These are phyloP conservation scores for Scenedesmus sp. DNA, from an alignment of 163 green algal genomes.

Conservation along the genomic window DNA sequence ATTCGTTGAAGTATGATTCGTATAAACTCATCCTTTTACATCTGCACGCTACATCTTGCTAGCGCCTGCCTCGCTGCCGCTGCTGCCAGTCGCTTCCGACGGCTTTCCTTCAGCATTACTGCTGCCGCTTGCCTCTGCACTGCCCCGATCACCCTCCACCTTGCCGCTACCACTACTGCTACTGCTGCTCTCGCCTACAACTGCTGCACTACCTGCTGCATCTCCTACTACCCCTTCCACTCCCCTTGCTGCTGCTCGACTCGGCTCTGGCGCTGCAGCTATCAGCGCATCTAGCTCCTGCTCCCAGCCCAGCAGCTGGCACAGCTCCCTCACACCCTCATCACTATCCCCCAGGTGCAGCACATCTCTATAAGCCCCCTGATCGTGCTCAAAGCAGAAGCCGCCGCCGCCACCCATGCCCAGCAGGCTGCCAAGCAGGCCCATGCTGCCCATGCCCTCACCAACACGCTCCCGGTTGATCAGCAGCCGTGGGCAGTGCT, in stretches of 20 bases:
- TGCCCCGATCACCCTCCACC: background rate
- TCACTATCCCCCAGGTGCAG: slow-evolving; percentile 81
- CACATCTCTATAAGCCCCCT: slow-evolving; percentile 67
- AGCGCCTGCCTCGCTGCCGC: background rate
- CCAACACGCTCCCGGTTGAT: slow-evolving; percentile 87
- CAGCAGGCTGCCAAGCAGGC: slow-evolving; percentile 45
- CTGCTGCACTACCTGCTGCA: background rate
- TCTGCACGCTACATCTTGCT: background rate
- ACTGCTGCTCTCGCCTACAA: background rate
- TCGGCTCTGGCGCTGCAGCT: background rate
- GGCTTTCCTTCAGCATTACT: background rate
- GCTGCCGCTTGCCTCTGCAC: background rate
- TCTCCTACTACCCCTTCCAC: background rate
- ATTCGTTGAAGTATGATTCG: too few relatives aligned
- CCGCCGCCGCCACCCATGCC: slow-evolving; percentile 49
- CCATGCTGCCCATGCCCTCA: slow-evolving; percentile 49
- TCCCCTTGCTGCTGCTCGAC: background rate
- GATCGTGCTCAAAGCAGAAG: slow-evolving; percentile 66
- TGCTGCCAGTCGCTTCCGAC: background rate
- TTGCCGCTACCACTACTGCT: background rate
- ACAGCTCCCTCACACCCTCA: slow-evolving; percentile 65
- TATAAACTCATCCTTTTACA: too few relatives aligned
- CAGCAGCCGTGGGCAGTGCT: slow-evolving; percentile 73
- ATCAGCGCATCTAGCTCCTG: slow-evolving; percentile 65
- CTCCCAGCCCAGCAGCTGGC: slow-evolving; percentile 68